Percentiles rank a stretch among this genome's conserved stretches.
Evolutionary conservation across 345 rosid genomes (phyloP).

Genomic region (Hirschfeldia incana): DNA sequence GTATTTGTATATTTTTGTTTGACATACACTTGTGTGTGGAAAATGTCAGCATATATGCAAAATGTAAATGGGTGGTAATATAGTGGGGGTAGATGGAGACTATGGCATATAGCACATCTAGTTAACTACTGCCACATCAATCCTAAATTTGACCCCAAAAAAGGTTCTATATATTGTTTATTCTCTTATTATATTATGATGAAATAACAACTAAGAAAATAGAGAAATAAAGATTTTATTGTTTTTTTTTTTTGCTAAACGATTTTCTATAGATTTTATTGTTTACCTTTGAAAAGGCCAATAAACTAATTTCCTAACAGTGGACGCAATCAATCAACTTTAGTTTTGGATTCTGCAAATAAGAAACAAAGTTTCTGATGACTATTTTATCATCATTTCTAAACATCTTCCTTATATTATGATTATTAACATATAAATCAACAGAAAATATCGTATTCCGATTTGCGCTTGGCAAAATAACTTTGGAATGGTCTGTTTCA

Average conservation of each 20-base stretch:
- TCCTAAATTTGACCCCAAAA: slow-evolving; percentile 18
- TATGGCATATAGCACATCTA: slow-evolving; percentile 31
- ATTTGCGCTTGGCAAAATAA: neutral
- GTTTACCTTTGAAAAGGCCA: slow-evolving; percentile 11
- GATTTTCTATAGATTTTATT: neutral
- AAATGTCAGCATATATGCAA: slow-evolving; percentile 5
- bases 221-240: neutral
- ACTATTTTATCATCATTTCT: neutral
- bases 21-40: neutral
- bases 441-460: neutral
- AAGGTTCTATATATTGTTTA: neutral
- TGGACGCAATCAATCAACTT: neutral
- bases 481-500: neutral
- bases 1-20: neutral
- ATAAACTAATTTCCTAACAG: neutral
- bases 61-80: slow-evolving; percentile 10
- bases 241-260: neutral
- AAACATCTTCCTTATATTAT: neutral
- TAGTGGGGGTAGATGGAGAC: slow-evolving; percentile 38
- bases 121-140: slow-evolving; percentile 38
- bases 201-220: neutral
- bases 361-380: neutral
- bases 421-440: neutral
- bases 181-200: neutral
- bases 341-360: neutral